These are phyloP conservation scores for Alloascoidea hylecoeti DNA, from an alignment of 805 yeast genomes.

Conservation along the genomic window DNA sequence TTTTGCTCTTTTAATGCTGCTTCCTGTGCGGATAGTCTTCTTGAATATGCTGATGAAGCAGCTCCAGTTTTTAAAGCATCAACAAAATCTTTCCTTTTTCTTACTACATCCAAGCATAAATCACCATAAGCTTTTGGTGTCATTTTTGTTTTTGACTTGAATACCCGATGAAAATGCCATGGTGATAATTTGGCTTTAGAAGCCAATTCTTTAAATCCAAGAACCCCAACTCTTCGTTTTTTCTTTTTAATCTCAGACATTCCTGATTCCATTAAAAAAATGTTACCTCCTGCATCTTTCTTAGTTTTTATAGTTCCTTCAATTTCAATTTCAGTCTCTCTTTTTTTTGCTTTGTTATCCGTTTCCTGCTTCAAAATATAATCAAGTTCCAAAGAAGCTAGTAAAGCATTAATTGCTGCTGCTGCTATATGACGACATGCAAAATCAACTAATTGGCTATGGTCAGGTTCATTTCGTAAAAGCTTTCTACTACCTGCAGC, in stretches of 20 bases:
- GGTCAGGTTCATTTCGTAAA: slow-evolving; percentile 50
- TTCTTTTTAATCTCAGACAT: slow-evolving; percentile 22
- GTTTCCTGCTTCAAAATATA: background rate
- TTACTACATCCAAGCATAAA: slow-evolving; percentile 28
- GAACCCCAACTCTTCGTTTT: slow-evolving; percentile 62
- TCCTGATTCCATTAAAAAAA: slow-evolving; percentile 4
- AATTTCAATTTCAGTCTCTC: background rate
- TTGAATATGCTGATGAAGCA: too few species aligned
- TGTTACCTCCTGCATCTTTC: too few species aligned
- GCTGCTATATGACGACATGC: slow-evolving; percentile 77
- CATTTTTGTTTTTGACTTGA: slow-evolving; percentile 72
- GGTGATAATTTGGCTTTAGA: slow-evolving; percentile 72
- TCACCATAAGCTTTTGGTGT: slow-evolving; percentile 88
- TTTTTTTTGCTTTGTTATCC: background rate
- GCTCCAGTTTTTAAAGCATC: background rate
- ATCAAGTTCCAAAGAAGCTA: slow-evolving; percentile 14
- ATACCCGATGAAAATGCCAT: slow-evolving; percentile 90
- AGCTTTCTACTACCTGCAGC: background rate
- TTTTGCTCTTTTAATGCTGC: too few species aligned
- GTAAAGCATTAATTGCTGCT: slow-evolving; percentile 47
- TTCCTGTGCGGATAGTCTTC: too few species aligned
- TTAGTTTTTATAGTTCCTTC: too few species aligned
- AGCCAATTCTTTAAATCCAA: slow-evolving; percentile 80
- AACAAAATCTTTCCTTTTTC: background rate
- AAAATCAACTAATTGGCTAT: slow-evolving; percentile 51